phyloP scores from a whole-genome alignment of 768 basidiomycete species.

The Mycena albidolilacea region DNA sequence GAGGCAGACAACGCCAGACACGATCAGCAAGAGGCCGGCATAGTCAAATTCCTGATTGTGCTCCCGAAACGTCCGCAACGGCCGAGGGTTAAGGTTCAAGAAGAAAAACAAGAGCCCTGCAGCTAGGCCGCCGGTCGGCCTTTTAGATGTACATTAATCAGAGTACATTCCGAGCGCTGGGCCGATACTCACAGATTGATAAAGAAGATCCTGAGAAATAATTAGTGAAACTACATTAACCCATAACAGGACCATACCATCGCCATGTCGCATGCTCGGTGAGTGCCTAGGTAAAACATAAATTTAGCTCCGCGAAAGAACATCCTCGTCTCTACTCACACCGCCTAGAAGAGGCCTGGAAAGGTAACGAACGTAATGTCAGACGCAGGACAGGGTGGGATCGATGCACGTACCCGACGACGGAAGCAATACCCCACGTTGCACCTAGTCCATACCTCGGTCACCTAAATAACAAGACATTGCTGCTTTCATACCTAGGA shows the following conservation, averaged over 20 bases:
- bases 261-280: constrained; percentile 85
- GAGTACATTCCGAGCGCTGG: not conserved
- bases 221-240: constrained; percentile 3
- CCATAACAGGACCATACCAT: constrained; percentile 62
- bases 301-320: not conserved
- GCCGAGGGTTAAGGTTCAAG: constrained; percentile 85
- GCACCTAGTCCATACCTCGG: constrained; percentile 51
- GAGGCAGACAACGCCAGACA: constrained; percentile 76
- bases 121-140: constrained; percentile 82
- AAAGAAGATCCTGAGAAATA: constrained; percentile 73
- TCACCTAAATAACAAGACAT: not conserved
- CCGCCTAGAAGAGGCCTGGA: constrained; percentile 86
- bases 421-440: constrained; percentile 79
- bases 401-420: constrained; percentile 45
- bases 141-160: constrained; percentile 42
- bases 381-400: not conserved
- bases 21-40: constrained; percentile 73
- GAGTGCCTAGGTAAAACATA: constrained; percentile 61
- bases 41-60: constrained; percentile 83
- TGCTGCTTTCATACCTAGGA: constrained; percentile 58
- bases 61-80: constrained; percentile 67
- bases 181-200: constrained; percentile 73
- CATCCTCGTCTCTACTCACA: constrained; percentile 56
- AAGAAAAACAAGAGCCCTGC: constrained; percentile 76
- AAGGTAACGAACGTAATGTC: constrained; percentile 72